Evolutionary conservation across 208 protist species (phyloP).

Genomic region (Crithidia sp.): DNA sequence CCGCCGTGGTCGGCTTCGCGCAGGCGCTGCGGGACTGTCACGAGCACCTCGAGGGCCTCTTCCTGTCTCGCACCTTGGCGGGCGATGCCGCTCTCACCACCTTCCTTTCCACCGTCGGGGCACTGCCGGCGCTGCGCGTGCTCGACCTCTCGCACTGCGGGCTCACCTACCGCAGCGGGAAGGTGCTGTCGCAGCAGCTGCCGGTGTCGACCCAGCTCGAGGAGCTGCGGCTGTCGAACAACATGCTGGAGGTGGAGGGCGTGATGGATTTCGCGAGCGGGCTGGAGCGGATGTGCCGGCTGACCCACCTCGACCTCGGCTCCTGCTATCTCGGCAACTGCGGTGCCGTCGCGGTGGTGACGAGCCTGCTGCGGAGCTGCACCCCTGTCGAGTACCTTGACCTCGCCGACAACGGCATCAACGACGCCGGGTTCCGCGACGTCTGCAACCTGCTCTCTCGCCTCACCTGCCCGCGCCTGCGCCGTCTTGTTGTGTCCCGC

Average conservation of each 20-base stretch:
- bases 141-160: slow-evolving; percentile 57
- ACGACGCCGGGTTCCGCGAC: slow-evolving; percentile 53
- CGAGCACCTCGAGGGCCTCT: slow-evolving; percentile 49
- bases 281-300: slow-evolving; percentile 40
- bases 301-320: slow-evolving; percentile 48
- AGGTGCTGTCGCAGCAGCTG: slow-evolving; percentile 46
- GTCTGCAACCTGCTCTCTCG: slow-evolving; percentile 43
- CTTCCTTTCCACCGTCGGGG: slow-evolving; percentile 27
- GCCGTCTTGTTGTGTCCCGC: slow-evolving; percentile 48
- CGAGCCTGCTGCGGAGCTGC: slow-evolving; percentile 38
- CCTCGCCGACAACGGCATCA: slow-evolving; percentile 68
- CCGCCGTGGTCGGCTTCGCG: slow-evolving; percentile 36
- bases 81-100: slow-evolving; percentile 38
- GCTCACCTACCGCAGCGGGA: slow-evolving; percentile 52
- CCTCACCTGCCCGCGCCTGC: slow-evolving; percentile 40
- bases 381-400: slow-evolving; percentile 64
- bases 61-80: slow-evolving; percentile 43
- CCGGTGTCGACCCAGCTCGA: slow-evolving; percentile 45
- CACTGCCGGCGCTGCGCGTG: slow-evolving; percentile 38
- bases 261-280: slow-evolving; percentile 49
- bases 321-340: slow-evolving; percentile 54
- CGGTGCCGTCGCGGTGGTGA: slow-evolving; percentile 54
- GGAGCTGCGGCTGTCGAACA: slow-evolving; percentile 51
- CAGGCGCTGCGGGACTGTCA: slow-evolving; percentile 33
- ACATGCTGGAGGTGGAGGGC: slow-evolving; percentile 65